Percentiles rank a stretch among this genome's conserved stretches.
Evolutionary conservation across 306 rosid species (phyloP).

Genomic region (Abrus precatorius): DNA sequence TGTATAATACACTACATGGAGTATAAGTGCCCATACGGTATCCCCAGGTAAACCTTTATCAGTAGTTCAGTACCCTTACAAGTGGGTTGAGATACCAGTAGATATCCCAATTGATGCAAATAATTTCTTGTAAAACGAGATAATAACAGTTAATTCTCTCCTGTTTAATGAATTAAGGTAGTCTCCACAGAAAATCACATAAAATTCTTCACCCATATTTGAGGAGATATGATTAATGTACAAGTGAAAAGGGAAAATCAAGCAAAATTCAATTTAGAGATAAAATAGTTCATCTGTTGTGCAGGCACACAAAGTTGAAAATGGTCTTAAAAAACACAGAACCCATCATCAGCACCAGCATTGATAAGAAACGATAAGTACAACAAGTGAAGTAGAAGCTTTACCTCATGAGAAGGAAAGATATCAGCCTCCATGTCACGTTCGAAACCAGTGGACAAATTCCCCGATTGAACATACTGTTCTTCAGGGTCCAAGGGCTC

Average conservation of each 20-base stretch:
- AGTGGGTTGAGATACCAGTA: neutral
- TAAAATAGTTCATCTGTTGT: neutral
- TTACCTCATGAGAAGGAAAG: conserved; percentile 63
- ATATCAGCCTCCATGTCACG: conserved; percentile 52
- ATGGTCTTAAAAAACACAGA: conserved; percentile 20
- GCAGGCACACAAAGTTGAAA: neutral
- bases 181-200: neutral
- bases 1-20: neutral
- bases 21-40: neutral
- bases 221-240: neutral
- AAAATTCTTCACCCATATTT: neutral
- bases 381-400: conserved; percentile 19
- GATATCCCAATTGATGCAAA: neutral
- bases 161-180: neutral
- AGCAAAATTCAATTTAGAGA: neutral
- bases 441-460: conserved; percentile 49
- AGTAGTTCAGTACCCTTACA: neutral
- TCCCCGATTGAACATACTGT: conserved; percentile 47
- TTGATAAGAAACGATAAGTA: neutral
- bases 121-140: neutral
- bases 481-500: conserved; percentile 63
- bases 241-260: neutral
- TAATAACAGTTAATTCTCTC: neutral
- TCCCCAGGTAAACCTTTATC: neutral
- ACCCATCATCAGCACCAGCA: neutral